Base-by-base conservation (phyloP, 805 yeast species). In the Zygotorulaspora danielsina region DNA sequence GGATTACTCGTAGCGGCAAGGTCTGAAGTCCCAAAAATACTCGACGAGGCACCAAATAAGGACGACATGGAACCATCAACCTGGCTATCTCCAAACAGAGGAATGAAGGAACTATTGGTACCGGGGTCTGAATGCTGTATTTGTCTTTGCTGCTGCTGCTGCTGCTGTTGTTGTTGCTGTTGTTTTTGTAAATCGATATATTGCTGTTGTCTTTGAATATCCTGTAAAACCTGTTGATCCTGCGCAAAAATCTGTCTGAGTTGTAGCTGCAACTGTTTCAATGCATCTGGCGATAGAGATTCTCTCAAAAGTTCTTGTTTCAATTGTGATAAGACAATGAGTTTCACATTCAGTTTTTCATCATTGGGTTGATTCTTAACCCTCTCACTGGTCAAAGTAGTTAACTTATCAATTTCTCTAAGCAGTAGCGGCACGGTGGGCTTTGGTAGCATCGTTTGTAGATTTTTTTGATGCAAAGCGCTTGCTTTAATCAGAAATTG, bases 401-500 rank as follows among this genome's bases (percentile, higher is more conserved):
- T 46, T 19, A 69, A 48, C 38, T 53, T 60, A 38, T 67, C 70
- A 38, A 67, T 63, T 4, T 58, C 65, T 19, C 50, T 54, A 9
- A 65, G 39, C 4, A 70, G 45, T 25, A 58, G 41, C 6, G 61
- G 60, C 10, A 59, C 53, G 5, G 62, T 54, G 31, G 64, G 64
- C 5, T 48, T 50, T 13, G 61, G 59, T 25, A 51, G 38, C 53
- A 46, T 53, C n/a, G 55, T 46, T 46, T 55, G 55, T 12, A 53
- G 44, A 34, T 56, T 61, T 36, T 57, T 60, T 43, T 66, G 66
- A 47, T 67, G 66, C 27, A 68, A 55, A 7, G 76, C 69, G 16
- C 81, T 74, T 20, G 80, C 83, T 53, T 69, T 75, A 13, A 76
- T 67, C 46, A 94, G 65, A 56, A 88, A 93, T 30, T 66, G 70